Conservation (phyloP, 2,329 filamentous ascomycete species). For the Tolypocladium tropicale region DNA sequence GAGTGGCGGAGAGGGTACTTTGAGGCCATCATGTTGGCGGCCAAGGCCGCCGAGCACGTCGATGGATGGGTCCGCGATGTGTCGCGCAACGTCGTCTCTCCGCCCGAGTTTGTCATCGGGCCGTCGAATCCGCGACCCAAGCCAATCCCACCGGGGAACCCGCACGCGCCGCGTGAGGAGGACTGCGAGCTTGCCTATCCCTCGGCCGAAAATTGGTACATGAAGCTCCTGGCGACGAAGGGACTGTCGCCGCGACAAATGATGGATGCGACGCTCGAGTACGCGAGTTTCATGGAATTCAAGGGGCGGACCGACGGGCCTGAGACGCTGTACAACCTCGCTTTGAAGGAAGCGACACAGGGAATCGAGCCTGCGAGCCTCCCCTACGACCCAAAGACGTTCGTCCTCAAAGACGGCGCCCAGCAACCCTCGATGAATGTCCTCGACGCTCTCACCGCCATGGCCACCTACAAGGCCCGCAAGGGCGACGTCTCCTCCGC, state of each 20-base stretch:
- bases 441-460: constrained; percentile 61
- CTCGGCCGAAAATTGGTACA: constrained; percentile 66
- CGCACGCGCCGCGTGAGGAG: constrained; percentile 58
- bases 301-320: constrained; percentile 58
- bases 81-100: constrained; percentile 55
- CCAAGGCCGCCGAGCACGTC: constrained; percentile 66
- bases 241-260: constrained; percentile 73
- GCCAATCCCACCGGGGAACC: constrained; percentile 56
- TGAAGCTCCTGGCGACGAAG: constrained; percentile 68
- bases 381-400: constrained; percentile 50
- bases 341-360: constrained; percentile 60
- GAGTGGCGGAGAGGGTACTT: constrained; percentile 82
- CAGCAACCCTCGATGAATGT: constrained; percentile 60
- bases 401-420: constrained; percentile 50
- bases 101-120: constrained; percentile 63
- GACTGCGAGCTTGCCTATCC: constrained; percentile 62
- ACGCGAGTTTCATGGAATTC: constrained; percentile 76
- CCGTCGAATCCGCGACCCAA: constrained; percentile 74
- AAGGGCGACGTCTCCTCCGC: constrained; percentile 56
- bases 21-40: constrained; percentile 68
- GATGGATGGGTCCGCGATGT: constrained; percentile 70
- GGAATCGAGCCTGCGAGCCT: constrained; percentile 31
- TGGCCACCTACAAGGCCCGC: constrained; percentile 69
- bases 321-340: constrained; percentile 64
- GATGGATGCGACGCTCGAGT: constrained; percentile 71